Evolutionary conservation across 2,329 filamentous ascomycete genomes (phyloP).

Genomic region (Alternaria panax): DNA sequence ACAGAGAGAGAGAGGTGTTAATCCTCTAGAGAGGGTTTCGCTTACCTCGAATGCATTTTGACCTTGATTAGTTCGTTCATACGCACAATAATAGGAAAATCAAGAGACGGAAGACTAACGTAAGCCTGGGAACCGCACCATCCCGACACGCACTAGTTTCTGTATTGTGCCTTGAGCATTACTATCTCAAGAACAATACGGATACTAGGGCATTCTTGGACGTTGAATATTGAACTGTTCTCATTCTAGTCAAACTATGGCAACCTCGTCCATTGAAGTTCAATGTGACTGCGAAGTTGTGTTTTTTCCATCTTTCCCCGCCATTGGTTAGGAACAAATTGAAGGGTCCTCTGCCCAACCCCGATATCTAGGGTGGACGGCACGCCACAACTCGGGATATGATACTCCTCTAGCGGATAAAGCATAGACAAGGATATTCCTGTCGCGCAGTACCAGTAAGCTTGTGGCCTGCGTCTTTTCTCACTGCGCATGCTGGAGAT

Average conservation of each 20-base stretch:
- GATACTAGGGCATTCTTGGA: not conserved
- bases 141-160: not conserved
- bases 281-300: not conserved
- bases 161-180: not conserved
- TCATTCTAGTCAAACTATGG: not conserved
- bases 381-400: not conserved
- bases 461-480: not conserved
- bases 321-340: not conserved
- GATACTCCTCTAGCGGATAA: not conserved
- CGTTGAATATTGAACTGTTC: not conserved
- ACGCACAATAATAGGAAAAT: not conserved
- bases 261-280: not conserved
- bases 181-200: not conserved
- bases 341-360: not conserved
- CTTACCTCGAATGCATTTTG: not conserved
- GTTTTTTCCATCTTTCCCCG: conserved; percentile 5
- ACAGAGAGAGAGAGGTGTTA: too few species aligned
- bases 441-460: not conserved
- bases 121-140: not conserved
- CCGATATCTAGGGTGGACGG: not conserved
- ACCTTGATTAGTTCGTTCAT: not conserved
- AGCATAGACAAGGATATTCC: not conserved
- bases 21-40: not conserved
- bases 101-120: conserved; percentile 1
- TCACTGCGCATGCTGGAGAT: not conserved